phyloP scores from a whole-genome alignment of 2,329 filamentous ascomycete genomes.

The Parasarocladium wereldwijsianum region DNA sequence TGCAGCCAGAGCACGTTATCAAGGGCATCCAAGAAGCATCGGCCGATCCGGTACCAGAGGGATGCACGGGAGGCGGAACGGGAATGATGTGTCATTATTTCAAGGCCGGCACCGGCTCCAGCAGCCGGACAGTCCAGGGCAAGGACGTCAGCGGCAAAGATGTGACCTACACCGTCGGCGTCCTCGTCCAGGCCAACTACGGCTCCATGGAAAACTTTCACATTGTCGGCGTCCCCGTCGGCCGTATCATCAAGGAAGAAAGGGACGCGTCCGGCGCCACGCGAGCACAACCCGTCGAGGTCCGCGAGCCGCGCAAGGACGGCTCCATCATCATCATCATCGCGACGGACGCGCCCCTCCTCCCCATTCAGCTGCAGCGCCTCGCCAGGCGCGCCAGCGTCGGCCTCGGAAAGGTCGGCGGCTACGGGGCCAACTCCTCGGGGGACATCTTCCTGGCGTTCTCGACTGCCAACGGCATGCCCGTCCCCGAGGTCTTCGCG shows the following conservation, averaged over 20 bases:
- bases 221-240: conserved; percentile 47
- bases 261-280: conserved; percentile 8
- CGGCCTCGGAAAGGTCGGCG: conserved; percentile 44
- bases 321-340: conserved; percentile 21
- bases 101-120: conserved; percentile 52
- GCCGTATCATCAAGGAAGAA: conserved; percentile 35
- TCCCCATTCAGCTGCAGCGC: conserved; percentile 21
- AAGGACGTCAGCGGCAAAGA: conserved; percentile 16
- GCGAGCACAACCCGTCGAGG: conserved; percentile 8
- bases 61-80: conserved; percentile 51
- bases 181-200: conserved; percentile 52
- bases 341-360: conserved; percentile 17
- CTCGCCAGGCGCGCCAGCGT: conserved; percentile 47
- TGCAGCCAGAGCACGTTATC: conserved; percentile 38
- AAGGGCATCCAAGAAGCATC: conserved; percentile 35
- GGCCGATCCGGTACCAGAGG: conserved; percentile 39
- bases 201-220: conserved; percentile 39
- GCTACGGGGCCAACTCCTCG: conserved; percentile 44
- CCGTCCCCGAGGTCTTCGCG: conserved; percentile 15
- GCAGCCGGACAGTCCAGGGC: conserved; percentile 39
- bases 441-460: conserved; percentile 56
- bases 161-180: conserved; percentile 41
- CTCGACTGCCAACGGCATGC: conserved; percentile 41
- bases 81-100: conserved; percentile 53
- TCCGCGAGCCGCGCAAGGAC: conserved; percentile 15